These are phyloP conservation scores for Huntiella abstrusa DNA, from an alignment of 2,329 filamentous ascomycete species.

Conservation along the genomic window DNA sequence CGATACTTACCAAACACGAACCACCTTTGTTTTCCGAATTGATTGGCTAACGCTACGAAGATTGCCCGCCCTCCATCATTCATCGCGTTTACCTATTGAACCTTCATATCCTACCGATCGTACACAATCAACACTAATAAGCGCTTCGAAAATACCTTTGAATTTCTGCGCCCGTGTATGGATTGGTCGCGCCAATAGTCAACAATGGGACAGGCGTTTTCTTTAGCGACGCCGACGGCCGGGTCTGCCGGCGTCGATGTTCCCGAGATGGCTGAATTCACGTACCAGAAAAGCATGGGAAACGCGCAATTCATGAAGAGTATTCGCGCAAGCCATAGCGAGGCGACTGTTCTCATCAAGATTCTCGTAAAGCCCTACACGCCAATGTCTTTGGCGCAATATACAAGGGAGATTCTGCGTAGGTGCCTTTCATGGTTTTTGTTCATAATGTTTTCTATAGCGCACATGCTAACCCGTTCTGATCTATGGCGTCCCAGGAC, in stretches of 20 bases:
- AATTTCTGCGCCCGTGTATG: too few relatives aligned
- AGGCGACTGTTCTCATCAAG: slow-evolving; percentile 86
- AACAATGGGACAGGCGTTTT: slow-evolving; percentile 89
- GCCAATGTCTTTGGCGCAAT: slow-evolving; percentile 59
- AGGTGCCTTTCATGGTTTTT: slow-evolving; percentile 23
- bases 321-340: slow-evolving; percentile 72
- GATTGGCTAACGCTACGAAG: too few relatives aligned
- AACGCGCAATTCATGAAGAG: slow-evolving; percentile 93
- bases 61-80: too few relatives aligned
- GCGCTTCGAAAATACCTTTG: too few relatives aligned
- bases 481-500: slow-evolving; percentile 31
- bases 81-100: too few relatives aligned
- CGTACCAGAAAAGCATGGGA: slow-evolving; percentile 82
- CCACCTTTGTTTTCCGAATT: too few relatives aligned
- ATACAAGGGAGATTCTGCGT: slow-evolving; percentile 57
- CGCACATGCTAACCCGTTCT: background rate
- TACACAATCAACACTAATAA: too few relatives aligned
- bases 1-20: too few relatives aligned
- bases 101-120: too few relatives aligned
- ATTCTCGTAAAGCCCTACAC: slow-evolving; percentile 84
- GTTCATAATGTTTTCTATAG: background rate
- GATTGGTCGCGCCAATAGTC: slow-evolving; percentile 5
- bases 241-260: slow-evolving; percentile 88
- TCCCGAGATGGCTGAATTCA: slow-evolving; percentile 73
- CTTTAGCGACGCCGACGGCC: slow-evolving; percentile 74